Conservation (phyloP, 2,329 filamentous ascomycete species). For the Alternaria arborescens region DNA sequence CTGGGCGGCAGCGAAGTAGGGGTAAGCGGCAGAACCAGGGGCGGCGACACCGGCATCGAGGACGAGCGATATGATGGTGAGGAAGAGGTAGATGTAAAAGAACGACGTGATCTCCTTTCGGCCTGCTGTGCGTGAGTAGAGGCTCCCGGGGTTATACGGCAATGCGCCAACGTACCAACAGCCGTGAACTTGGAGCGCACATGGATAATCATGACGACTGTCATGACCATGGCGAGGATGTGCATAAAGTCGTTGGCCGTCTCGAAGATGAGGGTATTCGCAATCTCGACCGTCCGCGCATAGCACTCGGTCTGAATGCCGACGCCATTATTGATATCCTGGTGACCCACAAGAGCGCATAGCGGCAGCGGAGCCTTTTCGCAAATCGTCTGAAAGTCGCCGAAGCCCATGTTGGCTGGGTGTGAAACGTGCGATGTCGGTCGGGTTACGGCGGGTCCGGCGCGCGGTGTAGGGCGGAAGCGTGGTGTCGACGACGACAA, state of each 20-base stretch:
- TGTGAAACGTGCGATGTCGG: slow-evolving; percentile 10
- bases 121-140: slow-evolving; percentile 54
- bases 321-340: slow-evolving; percentile 70
- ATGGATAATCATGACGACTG: slow-evolving; percentile 95
- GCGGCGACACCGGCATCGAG: slow-evolving; percentile 94
- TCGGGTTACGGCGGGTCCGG: slow-evolving; percentile 15
- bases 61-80: slow-evolving; percentile 87
- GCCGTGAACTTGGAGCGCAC: slow-evolving; percentile 98
- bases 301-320: slow-evolving; percentile 93
- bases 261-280: slow-evolving; percentile 98
- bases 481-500: slow-evolving; percentile 10
- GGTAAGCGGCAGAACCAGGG: slow-evolving; percentile 79
- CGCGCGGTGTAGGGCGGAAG: slow-evolving; percentile 15
- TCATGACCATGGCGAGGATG: slow-evolving; percentile 90
- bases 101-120: slow-evolving; percentile 82
- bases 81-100: slow-evolving; percentile 95
- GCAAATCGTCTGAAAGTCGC: slow-evolving; percentile 89
- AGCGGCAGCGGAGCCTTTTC: slow-evolving; percentile 83
- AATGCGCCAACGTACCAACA: slow-evolving; percentile 71
- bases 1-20: slow-evolving; percentile 91
- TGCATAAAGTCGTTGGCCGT: slow-evolving; percentile 90
- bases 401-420: slow-evolving; percentile 74
- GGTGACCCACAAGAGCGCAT: slow-evolving; percentile 83
- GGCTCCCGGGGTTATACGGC: slow-evolving; percentile 61
- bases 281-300: slow-evolving; percentile 91